Evolutionary conservation across 2,329 filamentous ascomycete species (phyloP).

Genomic region (Cercospora beticola): DNA sequence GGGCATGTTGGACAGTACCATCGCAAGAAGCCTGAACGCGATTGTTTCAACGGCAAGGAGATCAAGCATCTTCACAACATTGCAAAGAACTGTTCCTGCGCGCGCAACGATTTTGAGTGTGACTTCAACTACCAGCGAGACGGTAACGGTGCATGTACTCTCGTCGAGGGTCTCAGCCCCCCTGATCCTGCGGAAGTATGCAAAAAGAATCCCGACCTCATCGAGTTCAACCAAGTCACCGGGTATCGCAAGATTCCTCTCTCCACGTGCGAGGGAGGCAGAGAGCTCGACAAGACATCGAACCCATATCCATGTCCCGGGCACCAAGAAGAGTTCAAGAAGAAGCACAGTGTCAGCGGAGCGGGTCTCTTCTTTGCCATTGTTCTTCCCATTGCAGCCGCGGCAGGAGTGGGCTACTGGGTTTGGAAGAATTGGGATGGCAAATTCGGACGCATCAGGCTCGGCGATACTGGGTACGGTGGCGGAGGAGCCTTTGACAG

Average conservation of each 20-base stretch:
- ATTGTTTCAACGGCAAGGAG: constrained; percentile 79
- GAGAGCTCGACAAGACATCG: constrained; percentile 68
- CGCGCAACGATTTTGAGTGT: constrained; percentile 86
- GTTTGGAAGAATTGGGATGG: constrained; percentile 81
- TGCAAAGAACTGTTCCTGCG: constrained; percentile 75
- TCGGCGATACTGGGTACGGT: constrained; percentile 63
- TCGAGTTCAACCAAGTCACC: constrained; percentile 79
- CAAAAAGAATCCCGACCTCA: constrained; percentile 62
- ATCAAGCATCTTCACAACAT: constrained; percentile 64
- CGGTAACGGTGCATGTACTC: constrained; percentile 70
- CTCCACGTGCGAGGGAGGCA: constrained; percentile 78
- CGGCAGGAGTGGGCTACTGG: constrained; percentile 75
- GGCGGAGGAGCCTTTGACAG: constrained; percentile 57
- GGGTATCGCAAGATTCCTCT: constrained; percentile 88
- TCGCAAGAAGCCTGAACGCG: constrained; percentile 75
- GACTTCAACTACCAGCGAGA: constrained; percentile 91
- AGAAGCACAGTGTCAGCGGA: constrained; percentile 67
- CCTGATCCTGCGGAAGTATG: constrained; percentile 61
- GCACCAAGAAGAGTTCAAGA: constrained; percentile 78
- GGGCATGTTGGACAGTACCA: constrained; percentile 87
- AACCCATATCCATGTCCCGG: constrained; percentile 67
- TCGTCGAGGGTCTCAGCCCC: constrained; percentile 72
- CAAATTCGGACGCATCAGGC: constrained; percentile 85
- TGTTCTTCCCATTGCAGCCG: constrained; percentile 69
- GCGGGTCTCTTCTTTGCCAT: constrained; percentile 83